Percentiles rank a stretch among this genome's conserved stretches.
Conservation (phyloP, 345 rosid genomes). For the Citrus australasica region DNA sequence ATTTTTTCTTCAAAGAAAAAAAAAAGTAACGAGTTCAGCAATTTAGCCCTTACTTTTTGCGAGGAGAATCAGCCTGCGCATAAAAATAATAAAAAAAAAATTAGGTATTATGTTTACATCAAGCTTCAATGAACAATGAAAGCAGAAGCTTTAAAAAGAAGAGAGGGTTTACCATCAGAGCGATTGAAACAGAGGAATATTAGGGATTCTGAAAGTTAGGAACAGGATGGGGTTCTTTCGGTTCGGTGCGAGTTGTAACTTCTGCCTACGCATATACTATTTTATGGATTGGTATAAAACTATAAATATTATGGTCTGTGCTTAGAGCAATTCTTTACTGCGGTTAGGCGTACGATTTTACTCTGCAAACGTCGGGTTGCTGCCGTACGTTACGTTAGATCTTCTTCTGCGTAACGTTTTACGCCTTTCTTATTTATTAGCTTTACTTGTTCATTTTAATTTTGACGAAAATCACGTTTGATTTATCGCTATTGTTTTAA, state of each 20-base stretch:
- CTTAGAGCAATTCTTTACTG: not conserved
- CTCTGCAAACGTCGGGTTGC: not conserved
- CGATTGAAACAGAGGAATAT: not conserved
- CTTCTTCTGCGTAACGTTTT: not conserved
- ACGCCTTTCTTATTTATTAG: not conserved
- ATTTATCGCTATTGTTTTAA: too few species aligned
- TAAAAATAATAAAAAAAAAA: not conserved
- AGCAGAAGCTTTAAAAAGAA: too few species aligned
- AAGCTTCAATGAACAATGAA: not conserved
- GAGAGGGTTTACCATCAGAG: not conserved
- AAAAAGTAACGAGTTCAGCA: not conserved
- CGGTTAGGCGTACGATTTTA: not conserved
- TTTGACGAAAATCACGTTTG: too few species aligned
- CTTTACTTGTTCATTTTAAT: not conserved
- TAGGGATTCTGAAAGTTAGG: not conserved
- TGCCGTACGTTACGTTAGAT: not conserved
- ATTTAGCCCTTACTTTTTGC: slow-evolving; percentile 46
- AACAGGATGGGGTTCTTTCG: not conserved
- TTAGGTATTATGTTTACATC: not conserved
- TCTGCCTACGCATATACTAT: too few species aligned
- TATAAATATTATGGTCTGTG: not conserved
- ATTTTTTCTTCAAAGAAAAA: too few species aligned
- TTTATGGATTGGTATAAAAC: too few species aligned
- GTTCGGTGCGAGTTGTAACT: not conserved
- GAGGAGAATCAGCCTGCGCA: slow-evolving; percentile 72